Evolutionary conservation across 2,329 filamentous ascomycete species (phyloP).

Genomic region (Aspergillus novoparasiticus): DNA sequence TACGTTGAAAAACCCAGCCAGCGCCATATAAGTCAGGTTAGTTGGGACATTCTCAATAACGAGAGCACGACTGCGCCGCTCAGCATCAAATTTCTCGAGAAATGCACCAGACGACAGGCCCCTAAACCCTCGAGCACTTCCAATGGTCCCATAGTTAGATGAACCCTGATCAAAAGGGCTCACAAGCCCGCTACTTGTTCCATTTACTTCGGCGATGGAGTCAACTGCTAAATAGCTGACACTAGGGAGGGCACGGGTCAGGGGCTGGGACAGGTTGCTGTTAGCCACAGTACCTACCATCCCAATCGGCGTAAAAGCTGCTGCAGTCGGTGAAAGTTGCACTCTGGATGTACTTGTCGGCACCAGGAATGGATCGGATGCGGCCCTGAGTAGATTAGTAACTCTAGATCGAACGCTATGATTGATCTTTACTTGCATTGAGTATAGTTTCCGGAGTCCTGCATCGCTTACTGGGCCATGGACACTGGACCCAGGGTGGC

Average conservation of each 20-base stretch:
- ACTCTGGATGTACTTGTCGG: slow-evolving; percentile 19
- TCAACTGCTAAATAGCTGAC: slow-evolving; percentile 24
- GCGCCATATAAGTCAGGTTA: slow-evolving; percentile 34
- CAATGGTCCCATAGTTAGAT: slow-evolving; percentile 28
- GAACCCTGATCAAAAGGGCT: slow-evolving; percentile 17
- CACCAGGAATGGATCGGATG: slow-evolving; percentile 35
- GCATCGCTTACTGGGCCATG: slow-evolving; percentile 18
- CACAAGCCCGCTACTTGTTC: slow-evolving; percentile 8
- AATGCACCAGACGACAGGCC: slow-evolving; percentile 14
- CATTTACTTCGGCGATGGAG: slow-evolving; percentile 23
- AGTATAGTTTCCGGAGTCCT: slow-evolving; percentile 22
- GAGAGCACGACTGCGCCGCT: slow-evolving; percentile 34
- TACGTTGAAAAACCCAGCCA: slow-evolving; percentile 45
- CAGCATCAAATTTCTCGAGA: slow-evolving; percentile 26
- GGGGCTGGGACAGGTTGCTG: slow-evolving; percentile 12
- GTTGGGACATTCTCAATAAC: slow-evolving; percentile 36
- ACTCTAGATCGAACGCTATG: no score
- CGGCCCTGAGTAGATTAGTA: slow-evolving; percentile 18
- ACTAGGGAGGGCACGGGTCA: slow-evolving; percentile 16
- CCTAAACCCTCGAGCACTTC: slow-evolving; percentile 19
- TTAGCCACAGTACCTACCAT: slow-evolving; percentile 17
- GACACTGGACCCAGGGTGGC: slow-evolving; percentile 22
- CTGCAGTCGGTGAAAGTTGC: slow-evolving; percentile 65
- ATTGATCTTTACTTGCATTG: slow-evolving; percentile 23
- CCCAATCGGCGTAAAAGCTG: slow-evolving; percentile 59